Evolutionary conservation across 2,329 filamentous ascomycete species (phyloP).

Genomic region (Aspergillus awamori): DNA sequence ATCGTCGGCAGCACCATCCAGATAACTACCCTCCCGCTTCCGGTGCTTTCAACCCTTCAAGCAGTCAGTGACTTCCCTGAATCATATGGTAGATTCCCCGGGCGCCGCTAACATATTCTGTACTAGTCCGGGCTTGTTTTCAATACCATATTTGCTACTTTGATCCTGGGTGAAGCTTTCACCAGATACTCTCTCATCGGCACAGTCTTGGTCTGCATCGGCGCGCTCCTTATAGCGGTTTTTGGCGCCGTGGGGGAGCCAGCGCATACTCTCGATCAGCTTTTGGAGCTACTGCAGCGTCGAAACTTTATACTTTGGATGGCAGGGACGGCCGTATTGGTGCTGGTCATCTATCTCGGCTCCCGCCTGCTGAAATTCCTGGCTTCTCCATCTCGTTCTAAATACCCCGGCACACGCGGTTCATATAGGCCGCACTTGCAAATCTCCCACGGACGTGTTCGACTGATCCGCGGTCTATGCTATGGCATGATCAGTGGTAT

Average conservation of each 20-base stretch:
- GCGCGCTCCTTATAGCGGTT: conserved; percentile 87
- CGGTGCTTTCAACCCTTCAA: conserved; percentile 91
- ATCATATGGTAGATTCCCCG: neutral
- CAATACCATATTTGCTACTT: conserved; percentile 94
- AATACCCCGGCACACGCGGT: conserved; percentile 48
- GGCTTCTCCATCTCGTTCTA: conserved; percentile 36
- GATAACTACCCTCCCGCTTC: conserved; percentile 91
- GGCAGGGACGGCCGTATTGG: conserved; percentile 73
- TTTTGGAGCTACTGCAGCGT: conserved; percentile 73
- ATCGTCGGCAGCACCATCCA: conserved; percentile 94
- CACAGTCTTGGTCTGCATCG: conserved; percentile 81
- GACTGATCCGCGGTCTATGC: conserved; percentile 76
- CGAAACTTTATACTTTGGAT: conserved; percentile 87
- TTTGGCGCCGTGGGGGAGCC: conserved; percentile 95
- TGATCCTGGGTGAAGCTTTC: conserved; percentile 91
- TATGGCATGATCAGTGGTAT: conserved; percentile 92
- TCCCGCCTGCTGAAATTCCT: conserved; percentile 51
- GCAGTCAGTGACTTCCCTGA: conserved; percentile 55
- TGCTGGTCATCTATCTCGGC: conserved; percentile 66
- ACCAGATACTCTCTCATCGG: conserved; percentile 90
- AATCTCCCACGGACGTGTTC: conserved; percentile 63
- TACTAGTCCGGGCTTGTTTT: conserved; percentile 83
- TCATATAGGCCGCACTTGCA: conserved; percentile 41
- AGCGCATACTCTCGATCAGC: conserved; percentile 81
- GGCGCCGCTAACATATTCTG: conserved; percentile 15